A percentile compares a stretch with the other conserved stretches of the same genome.
Evolutionary conservation across 345 rosid genomes (phyloP).

Genomic region (Firmiana major): DNA sequence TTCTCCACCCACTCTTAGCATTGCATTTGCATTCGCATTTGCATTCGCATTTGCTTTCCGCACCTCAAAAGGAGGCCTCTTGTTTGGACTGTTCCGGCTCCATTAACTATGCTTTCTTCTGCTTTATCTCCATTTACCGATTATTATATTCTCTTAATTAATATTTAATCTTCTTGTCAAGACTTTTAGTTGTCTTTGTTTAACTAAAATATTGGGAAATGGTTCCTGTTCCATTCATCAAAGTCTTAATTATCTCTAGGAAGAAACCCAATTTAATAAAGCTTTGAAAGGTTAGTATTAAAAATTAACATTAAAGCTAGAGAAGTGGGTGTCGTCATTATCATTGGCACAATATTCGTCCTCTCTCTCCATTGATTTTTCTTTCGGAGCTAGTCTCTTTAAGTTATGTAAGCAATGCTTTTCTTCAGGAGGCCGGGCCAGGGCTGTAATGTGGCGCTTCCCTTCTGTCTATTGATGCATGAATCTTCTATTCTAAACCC

Average conservation of each 20-base stretch:
- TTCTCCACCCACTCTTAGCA: conserved; percentile 21
- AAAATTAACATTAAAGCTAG: background rate
- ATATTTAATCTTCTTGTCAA: background rate
- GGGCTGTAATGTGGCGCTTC: background rate
- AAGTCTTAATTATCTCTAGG: conserved; percentile 14
- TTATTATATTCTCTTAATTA: conserved; percentile 10
- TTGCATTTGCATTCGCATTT: conserved; percentile 12
- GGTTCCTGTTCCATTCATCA: conserved; percentile 25
- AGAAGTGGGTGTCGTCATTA: conserved; percentile 13
- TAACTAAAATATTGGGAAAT: conserved; percentile 9
- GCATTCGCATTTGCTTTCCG: conserved; percentile 16
- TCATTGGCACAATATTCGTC: background rate
- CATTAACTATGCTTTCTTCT: conserved; percentile 23
- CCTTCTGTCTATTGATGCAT: background rate
- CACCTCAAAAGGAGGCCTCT: conserved; percentile 13
- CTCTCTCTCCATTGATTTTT: background rate
- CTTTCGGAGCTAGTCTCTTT: background rate
- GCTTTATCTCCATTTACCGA: conserved; percentile 21
- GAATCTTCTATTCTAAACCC: background rate
- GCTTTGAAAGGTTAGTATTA: background rate
- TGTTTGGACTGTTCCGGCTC: conserved; percentile 29
- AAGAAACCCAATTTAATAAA: conserved; percentile 14
- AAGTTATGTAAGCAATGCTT: background rate
- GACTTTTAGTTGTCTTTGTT: conserved; percentile 12
- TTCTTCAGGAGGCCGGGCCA: background rate